Conservation (phyloP, 768 basidiomycete genomes). For the Serpula lacrymans region DNA sequence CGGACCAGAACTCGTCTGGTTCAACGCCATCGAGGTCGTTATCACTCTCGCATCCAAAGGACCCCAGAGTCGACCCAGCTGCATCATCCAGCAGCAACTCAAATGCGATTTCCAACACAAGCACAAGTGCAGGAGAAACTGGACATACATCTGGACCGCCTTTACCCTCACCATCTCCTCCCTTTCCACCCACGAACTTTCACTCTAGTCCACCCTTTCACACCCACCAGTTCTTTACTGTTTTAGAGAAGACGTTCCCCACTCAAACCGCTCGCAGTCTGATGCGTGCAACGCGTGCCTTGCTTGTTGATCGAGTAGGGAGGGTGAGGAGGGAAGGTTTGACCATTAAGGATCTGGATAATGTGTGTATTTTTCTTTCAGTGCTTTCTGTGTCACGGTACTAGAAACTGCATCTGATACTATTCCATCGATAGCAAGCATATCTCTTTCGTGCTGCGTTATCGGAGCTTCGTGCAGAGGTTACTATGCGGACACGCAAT, state of each 20-base stretch:
- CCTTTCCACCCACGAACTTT: too few relatives aligned
- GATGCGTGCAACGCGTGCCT: conserved; percentile 80
- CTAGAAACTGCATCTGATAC: conserved; percentile 2
- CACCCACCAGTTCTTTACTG: conserved; percentile 73
- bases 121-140: too few relatives aligned
- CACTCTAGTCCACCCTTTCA: conserved; percentile 85
- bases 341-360: conserved; percentile 75
- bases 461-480: conserved; percentile 84
- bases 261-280: conserved; percentile 70
- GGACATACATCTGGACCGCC: too few relatives aligned
- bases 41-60: too few relatives aligned
- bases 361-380: conserved; percentile 45
- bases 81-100: too few relatives aligned
- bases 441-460: conserved; percentile 93
- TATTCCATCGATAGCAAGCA: conserved; percentile 93
- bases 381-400: not conserved
- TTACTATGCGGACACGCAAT: conserved; percentile 77
- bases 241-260: conserved; percentile 71
- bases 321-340: conserved; percentile 70
- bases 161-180: too few relatives aligned
- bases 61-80: too few relatives aligned
- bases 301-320: conserved; percentile 73
- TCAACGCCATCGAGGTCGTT: too few relatives aligned
- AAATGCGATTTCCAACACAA: too few relatives aligned
- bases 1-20: too few relatives aligned